Evolutionary conservation across 345 rosid species (phyloP), one percentile per base, ranked within the genome.

Genomic region (Eutrema yunnanense): DNA sequence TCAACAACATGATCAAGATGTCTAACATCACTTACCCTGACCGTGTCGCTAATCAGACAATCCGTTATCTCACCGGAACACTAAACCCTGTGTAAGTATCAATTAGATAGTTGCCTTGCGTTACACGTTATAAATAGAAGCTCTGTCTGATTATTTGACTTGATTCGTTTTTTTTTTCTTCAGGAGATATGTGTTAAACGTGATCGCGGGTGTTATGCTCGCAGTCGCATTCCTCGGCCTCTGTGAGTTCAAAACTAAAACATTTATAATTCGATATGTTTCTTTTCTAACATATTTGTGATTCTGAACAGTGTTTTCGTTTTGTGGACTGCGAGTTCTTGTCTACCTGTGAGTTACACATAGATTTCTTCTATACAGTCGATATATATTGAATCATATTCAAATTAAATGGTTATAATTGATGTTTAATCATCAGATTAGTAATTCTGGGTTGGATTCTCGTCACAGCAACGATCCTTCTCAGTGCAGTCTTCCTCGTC

Each of bases 391-490:
- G 9, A 0, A 51, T 44, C 63, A 76, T 52, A 62, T 56, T 5
- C 60, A 43, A 30, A 26, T 12, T 8, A 19, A 40, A 14, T 48
- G 51, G 4, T 49, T 48, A 40, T 34, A 27, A 53, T 34, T 30
- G 14, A 27, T 49, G 34, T 12, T 32, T 14, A 27, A 6, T 54
- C 49, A 43, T 38, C 80, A 87, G 91, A 30, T 64, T 87, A 73
- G 83, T 78, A 3, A 56, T 81, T 37, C 6, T 87, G 9, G 87
- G 87, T 19, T 87, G 91, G 91, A 73, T 83, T 72, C 71, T 87
- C 3, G 82, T 85, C 74, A 79, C 86, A n/a, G 38, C 71, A 34
- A 75, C 85, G 27, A 73, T 82, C 36, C 51, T 82, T 6, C 66
- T 87, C 32, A 74, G 87, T 13, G 86, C 84, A 10, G 56, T 83